Conservation (phyloP, 2,329 filamentous ascomycete genomes). For the Gremmenia infestans region DNA sequence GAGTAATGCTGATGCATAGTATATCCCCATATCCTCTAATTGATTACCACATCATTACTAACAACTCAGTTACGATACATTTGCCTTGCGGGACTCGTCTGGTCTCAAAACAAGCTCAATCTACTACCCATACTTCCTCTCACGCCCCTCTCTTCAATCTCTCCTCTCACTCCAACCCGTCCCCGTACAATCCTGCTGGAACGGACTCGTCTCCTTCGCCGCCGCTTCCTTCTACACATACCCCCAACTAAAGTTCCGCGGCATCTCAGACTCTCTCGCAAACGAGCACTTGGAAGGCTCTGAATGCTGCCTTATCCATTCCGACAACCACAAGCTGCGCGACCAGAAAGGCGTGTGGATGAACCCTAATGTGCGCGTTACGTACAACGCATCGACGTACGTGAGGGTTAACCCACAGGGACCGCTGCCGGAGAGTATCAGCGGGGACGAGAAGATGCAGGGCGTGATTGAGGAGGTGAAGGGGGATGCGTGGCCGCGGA, state of each 20-base stretch:
- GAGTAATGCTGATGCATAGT: constrained; percentile 39
- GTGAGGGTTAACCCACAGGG: constrained; percentile 37
- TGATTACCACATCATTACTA: background rate
- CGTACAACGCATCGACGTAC: constrained; percentile 54
- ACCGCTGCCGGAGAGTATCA: background rate
- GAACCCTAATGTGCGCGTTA: constrained; percentile 66
- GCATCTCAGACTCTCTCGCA: constrained; percentile 57
- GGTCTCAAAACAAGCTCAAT: constrained; percentile 48
- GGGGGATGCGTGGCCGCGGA: constrained; percentile 18
- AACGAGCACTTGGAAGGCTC: constrained; percentile 64
- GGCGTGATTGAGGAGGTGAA: background rate
- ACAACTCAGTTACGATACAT: constrained; percentile 49
- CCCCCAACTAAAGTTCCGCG: constrained; percentile 53
- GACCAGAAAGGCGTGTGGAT: constrained; percentile 52
- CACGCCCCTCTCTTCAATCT: constrained; percentile 45
- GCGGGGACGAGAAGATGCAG: constrained; percentile 23
- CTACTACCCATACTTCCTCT: constrained; percentile 56
- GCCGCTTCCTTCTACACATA: constrained; percentile 47
- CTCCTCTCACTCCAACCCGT: constrained; percentile 46
- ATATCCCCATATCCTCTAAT: background rate
- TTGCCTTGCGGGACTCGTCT: constrained; percentile 51
- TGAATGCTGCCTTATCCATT: constrained; percentile 74
- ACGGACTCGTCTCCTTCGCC: constrained; percentile 49
- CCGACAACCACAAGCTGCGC: constrained; percentile 53
- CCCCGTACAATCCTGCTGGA: constrained; percentile 53